phyloP scores from a whole-genome alignment of 2,329 filamentous ascomycete species.

The Aspergillus texensis region DNA sequence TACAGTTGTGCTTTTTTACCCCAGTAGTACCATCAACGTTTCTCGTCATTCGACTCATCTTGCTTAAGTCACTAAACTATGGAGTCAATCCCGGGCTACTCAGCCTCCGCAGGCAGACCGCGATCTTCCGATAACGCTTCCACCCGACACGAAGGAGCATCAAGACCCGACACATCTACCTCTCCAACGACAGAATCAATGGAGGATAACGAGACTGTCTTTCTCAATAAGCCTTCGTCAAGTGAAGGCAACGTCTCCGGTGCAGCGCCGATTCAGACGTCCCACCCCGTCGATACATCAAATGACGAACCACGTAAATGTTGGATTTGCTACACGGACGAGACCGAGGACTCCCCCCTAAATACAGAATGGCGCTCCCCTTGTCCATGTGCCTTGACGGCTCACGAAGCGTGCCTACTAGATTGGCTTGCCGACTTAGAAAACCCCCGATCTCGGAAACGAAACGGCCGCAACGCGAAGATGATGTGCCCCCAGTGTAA shows the following conservation, averaged over 20 bases:
- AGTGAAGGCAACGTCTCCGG: constrained; percentile 19
- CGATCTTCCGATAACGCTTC: constrained; percentile 30
- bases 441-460: constrained; percentile 55
- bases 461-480: constrained; percentile 57
- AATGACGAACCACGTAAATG: constrained; percentile 55
- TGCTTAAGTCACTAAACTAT: constrained; percentile 24
- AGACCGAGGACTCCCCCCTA: constrained; percentile 62
- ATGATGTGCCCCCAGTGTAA: constrained; percentile 91
- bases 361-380: constrained; percentile 78
- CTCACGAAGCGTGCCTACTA: constrained; percentile 85
- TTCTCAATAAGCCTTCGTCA: constrained; percentile 29
- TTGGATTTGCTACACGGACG: constrained; percentile 71
- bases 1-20: background rate
- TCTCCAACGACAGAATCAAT: constrained; percentile 18
- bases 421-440: constrained; percentile 94
- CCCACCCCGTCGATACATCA: constrained; percentile 17
- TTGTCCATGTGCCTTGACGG: constrained; percentile 86
- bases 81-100: constrained; percentile 38
- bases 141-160: constrained; percentile 17
- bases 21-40: background rate
- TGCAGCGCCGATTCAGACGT: constrained; percentile 18
- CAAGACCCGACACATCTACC: constrained; percentile 7
- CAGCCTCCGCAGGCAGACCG: constrained; percentile 29
- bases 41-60: background rate
- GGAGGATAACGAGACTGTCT: constrained; percentile 35